Evolutionary conservation across 208 protist genomes (phyloP).

Genomic region (Acanthamoeba sp.): DNA sequence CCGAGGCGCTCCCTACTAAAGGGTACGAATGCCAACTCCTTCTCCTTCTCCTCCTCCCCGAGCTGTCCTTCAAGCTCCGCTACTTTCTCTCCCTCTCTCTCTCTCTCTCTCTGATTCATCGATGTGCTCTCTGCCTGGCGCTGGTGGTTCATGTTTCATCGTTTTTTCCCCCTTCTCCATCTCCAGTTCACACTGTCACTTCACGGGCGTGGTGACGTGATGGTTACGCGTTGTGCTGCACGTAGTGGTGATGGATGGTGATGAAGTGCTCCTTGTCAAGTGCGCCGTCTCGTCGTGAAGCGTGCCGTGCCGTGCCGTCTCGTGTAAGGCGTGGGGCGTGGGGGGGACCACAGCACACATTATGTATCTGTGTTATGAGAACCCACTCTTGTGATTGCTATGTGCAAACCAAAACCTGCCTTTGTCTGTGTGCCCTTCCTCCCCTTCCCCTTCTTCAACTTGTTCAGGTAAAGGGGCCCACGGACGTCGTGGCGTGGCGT

Average conservation of each 20-base stretch:
- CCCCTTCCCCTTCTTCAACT: too few species aligned
- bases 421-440: too few species aligned
- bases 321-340: neutral
- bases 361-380: too few species aligned
- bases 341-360: too few species aligned
- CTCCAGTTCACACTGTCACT: neutral
- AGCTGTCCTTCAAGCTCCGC: too few species aligned
- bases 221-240: neutral
- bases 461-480: too few species aligned
- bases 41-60: too few species aligned
- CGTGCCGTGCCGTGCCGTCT: neutral
- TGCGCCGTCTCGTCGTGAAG: neutral
- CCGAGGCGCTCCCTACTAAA: conserved; percentile 49
- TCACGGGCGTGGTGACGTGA: neutral
- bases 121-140: neutral
- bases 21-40: neutral
- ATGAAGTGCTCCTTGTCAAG: conserved; percentile 2
- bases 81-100: neutral
- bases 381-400: too few species aligned
- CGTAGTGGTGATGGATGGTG: neutral
- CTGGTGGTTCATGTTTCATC: conserved; percentile 1
- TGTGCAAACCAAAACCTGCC: too few species aligned
- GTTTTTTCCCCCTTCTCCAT: neutral
- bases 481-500: too few species aligned
- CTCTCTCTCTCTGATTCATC: neutral